phyloP scores from a whole-genome alignment of 352 stramenopile genomes.

The Pseudoperonospora humuli region DNA sequence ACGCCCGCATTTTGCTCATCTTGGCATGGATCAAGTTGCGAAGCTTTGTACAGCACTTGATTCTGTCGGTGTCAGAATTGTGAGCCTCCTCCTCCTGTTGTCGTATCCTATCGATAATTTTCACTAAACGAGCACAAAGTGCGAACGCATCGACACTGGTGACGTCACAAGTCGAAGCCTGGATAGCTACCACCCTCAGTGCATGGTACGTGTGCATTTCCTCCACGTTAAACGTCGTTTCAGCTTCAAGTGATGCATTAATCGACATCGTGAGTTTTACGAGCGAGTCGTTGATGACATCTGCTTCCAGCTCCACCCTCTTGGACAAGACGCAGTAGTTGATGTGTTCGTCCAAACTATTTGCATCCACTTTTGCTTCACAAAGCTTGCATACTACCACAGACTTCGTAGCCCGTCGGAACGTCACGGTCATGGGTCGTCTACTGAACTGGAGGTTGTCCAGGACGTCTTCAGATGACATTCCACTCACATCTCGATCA shows the following conservation, averaged over 20 bases:
- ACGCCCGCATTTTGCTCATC: constrained; percentile 81
- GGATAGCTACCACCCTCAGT: constrained; percentile 56
- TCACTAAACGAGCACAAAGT: constrained; percentile 64
- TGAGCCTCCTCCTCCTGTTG: constrained; percentile 39
- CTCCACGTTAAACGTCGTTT: constrained; percentile 43
- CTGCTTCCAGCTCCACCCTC: constrained; percentile 63
- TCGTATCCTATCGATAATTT: constrained; percentile 68
- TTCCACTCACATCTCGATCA: constrained; percentile 23
- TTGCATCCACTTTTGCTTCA: constrained; percentile 63
- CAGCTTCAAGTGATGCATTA: constrained; percentile 37
- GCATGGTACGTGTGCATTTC: constrained; percentile 70
- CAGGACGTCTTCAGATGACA: constrained; percentile 46
- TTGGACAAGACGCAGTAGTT: constrained; percentile 78
- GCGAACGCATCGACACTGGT: constrained; percentile 69
- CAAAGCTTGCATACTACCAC: constrained; percentile 77
- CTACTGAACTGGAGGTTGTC: constrained; percentile 49
- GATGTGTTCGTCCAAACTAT: constrained; percentile 59
- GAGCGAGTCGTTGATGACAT: constrained; percentile 67
- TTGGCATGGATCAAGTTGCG: constrained; percentile 76
- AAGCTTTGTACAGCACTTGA: constrained; percentile 54
- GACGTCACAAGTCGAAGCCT: constrained; percentile 66
- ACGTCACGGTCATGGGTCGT: constrained; percentile 60
- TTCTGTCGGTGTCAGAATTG: constrained; percentile 40
- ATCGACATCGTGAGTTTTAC: constrained; percentile 49
- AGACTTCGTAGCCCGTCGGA: constrained; percentile 33